A percentile compares a stretch with the other conserved stretches of the same genome.
phyloP scores from a whole-genome alignment of 163 green algal genomes.

The Chlorella variabilis region DNA sequence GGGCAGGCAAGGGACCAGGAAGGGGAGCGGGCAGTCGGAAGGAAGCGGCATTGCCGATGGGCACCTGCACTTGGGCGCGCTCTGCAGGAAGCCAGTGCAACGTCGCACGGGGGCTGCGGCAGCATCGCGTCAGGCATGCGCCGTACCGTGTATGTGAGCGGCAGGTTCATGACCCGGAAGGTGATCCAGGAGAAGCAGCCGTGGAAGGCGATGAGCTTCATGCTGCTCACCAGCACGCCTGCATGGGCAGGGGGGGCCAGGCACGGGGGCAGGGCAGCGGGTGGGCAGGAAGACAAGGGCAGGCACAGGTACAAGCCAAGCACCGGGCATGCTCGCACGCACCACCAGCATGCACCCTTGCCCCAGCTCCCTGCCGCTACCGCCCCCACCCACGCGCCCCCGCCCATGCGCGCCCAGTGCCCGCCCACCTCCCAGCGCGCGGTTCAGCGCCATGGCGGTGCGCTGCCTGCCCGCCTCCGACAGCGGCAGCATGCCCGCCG shows the following conservation, averaged over 20 bases:
- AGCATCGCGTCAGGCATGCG: no score
- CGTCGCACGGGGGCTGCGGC: no score
- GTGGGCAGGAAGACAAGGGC: no score
- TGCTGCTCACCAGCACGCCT: slow-evolving; percentile 69
- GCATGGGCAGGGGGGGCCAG: not conserved
- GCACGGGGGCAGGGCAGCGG: no score
- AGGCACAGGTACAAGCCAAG: no score
- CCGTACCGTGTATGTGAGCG: slow-evolving; percentile 42
- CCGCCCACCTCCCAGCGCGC: slow-evolving; percentile 47
- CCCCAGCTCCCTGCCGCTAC: no score
- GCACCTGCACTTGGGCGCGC: no score
- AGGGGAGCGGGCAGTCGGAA: not conserved
- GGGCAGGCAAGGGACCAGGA: not conserved
- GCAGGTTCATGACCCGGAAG: slow-evolving; percentile 39
- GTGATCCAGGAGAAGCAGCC: slow-evolving; percentile 72
- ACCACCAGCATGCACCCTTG: no score
- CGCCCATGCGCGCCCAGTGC: no score
- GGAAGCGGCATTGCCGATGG: no score
- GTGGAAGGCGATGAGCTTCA: slow-evolving; percentile 76
- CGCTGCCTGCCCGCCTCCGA: slow-evolving; percentile 42
- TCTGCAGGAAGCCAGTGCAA: not conserved
- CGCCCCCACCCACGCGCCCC: no score
- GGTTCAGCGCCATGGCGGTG: slow-evolving; percentile 49
- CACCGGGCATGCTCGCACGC: no score
- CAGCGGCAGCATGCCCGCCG: slow-evolving; percentile 64